A percentile compares a stretch with the other conserved stretches of the same genome.
Conservation (phyloP, 495 filamentous ascomycete species). For the Talaromyces liani region DNA sequence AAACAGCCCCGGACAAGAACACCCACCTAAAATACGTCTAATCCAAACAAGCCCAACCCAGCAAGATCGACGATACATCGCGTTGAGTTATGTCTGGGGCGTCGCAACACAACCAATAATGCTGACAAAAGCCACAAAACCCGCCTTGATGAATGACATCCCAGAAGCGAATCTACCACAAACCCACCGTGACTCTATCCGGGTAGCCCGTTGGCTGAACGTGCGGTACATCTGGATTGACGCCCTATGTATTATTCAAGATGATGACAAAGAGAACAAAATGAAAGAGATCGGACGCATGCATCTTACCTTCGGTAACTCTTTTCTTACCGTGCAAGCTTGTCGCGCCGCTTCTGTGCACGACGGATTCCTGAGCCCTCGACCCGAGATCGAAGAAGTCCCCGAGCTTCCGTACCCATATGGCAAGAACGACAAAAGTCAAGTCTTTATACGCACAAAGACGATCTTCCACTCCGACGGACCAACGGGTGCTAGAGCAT, state of each 20-base stretch:
- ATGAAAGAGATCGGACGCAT: conserved; percentile 9
- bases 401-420: neutral
- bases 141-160: conserved; percentile 4
- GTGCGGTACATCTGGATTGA: conserved; percentile 14
- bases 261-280: conserved; percentile 10
- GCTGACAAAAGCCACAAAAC: conserved; percentile 3
- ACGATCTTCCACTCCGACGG: neutral
- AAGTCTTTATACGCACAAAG: neutral
- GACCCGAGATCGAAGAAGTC: neutral
- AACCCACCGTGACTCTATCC: conserved; percentile 12
- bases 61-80: conserved; percentile 4
- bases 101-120: conserved; percentile 5
- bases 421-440: neutral
- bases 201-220: conserved; percentile 7
- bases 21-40: neutral
- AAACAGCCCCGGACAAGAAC: neutral
- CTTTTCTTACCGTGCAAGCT: conserved; percentile 9
- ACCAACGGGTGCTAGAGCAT: neutral
- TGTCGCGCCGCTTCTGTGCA: neutral
- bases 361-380: neutral
- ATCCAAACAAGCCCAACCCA: neutral
- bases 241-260: conserved; percentile 14
- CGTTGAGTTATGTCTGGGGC: conserved; percentile 14
- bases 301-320: conserved; percentile 9
- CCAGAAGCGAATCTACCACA: conserved; percentile 3